Evolutionary conservation across 495 filamentous ascomycete species (phyloP), one percentile per base, ranked within the genome.

Genomic region (Monascus purpureus): DNA sequence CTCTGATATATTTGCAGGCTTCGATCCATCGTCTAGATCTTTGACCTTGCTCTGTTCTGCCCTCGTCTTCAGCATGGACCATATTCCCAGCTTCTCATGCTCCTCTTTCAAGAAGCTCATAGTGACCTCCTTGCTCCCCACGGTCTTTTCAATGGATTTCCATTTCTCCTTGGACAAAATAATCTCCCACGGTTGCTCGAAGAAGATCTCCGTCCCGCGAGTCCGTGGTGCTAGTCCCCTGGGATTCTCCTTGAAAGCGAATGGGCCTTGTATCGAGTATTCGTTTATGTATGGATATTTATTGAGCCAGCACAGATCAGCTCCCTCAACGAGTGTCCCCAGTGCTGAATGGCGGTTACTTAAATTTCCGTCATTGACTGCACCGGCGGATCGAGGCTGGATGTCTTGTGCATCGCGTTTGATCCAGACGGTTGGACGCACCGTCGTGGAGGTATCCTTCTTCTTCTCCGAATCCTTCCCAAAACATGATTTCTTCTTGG

Each of bases 161-260:
- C 33, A 36, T 13, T 16, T 17, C 2, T 35, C 13, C 11, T 11
- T n/a, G n/a, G 32, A 8, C 13, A 28, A 13, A 15, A 40, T 17
- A 23, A 28, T 3, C 32, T 40, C 38, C 13, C 24, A 31, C 1
- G 16, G 23, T 11, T 40, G 38, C 17, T 40, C 32, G 8, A 15
- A 2, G 28, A 40, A 35, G 14, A 35, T 28, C 6, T 27, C 16
- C 2, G 28, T 40, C 17, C 14, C 8, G 4, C 38, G 38, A 7
- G 32, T 27, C 5, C 38, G 32, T 7, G 32, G 20, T n/a, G 38
- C 38, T 28, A 35, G 8, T 3, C 32, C 38, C 16, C 8, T 30
- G 4, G 32, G 32, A 24, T 40, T 31, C 32, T 18, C 31, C 22
- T 13, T 17, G 32, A 40, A 40, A 1, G 18, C 24, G 23, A 40